phyloP scores from a whole-genome alignment of 768 basidiomycete species.

The Boletellus ananas region DNA sequence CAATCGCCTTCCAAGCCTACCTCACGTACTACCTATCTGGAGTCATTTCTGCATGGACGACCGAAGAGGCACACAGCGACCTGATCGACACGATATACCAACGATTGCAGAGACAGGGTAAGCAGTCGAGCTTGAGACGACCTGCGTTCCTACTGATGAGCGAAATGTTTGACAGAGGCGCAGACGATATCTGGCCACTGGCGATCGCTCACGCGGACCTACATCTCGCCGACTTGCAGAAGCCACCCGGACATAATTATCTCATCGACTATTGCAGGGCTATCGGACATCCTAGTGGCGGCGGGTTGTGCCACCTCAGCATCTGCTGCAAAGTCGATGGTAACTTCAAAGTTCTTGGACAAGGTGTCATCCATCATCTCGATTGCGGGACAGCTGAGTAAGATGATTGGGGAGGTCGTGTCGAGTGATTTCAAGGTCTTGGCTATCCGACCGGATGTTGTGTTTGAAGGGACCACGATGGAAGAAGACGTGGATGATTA shows the following conservation, averaged over 20 bases:
- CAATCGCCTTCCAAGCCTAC: slow-evolving; percentile 9
- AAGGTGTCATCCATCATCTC: slow-evolving; percentile 4
- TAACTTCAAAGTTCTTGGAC: slow-evolving; percentile 1
- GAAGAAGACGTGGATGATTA: slow-evolving; percentile 5
- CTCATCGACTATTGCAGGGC: background rate
- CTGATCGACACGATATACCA: slow-evolving; percentile 9
- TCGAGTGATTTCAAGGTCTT: slow-evolving; percentile 10
- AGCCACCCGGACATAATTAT: background rate
- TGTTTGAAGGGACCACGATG: slow-evolving; percentile 10
- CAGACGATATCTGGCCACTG: slow-evolving; percentile 11
- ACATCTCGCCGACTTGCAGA: background rate
- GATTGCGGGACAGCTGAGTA: slow-evolving; percentile 1
- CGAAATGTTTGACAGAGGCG: background rate
- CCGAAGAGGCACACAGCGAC: background rate
- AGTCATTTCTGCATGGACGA: slow-evolving; percentile 14
- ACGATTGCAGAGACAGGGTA: slow-evolving; percentile 7
- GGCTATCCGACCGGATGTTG: background rate
- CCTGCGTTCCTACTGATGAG: background rate
- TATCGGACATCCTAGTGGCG: slow-evolving; percentile 8
- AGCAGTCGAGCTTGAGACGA: background rate
- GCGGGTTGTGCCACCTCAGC: slow-evolving; percentile 2
- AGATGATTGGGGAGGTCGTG: slow-evolving; percentile 5
- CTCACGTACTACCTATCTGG: background rate
- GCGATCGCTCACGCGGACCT: slow-evolving; percentile 11
- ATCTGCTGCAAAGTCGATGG: background rate